A percentile compares a stretch with the other conserved stretches of the same genome.
Conservation (phyloP, 1,284 basidiomycete species). For the Ceratorhiza oryzae-sativae region DNA sequence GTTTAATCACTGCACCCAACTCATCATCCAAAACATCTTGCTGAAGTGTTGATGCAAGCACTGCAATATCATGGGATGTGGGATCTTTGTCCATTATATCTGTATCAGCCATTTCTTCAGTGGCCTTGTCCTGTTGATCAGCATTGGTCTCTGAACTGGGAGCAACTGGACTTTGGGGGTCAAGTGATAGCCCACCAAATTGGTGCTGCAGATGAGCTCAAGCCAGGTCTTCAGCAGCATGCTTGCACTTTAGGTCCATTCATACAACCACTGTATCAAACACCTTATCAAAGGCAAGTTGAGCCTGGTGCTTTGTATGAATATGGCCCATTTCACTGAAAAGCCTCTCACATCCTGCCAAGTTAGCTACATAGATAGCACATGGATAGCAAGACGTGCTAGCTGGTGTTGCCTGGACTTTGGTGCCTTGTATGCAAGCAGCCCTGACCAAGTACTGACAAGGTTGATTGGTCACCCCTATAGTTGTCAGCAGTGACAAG, state of each 20-base stretch:
- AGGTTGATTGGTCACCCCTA: slow-evolving; percentile 4
- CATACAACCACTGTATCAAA: slow-evolving; percentile 44
- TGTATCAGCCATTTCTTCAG: slow-evolving; percentile 1
- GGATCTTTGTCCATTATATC: neutral
- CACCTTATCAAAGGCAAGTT: slow-evolving; percentile 40
- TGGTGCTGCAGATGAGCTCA: slow-evolving; percentile 31
- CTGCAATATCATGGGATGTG: neutral
- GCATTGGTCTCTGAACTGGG: neutral
- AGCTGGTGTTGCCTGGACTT: slow-evolving; percentile 43
- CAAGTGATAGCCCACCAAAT: slow-evolving; percentile 25
- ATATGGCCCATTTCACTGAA: slow-evolving; percentile 46
- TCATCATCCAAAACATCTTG: slow-evolving; percentile 15
- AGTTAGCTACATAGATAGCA: slow-evolving; percentile 46
- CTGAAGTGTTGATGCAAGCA: neutral
- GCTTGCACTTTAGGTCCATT: slow-evolving; percentile 38
- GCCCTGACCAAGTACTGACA: neutral
- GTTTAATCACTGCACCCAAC: no score
- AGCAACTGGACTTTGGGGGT: no score
- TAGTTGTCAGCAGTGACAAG: no score
- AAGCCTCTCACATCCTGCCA: slow-evolving; percentile 44
- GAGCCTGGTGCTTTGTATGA: slow-evolving; percentile 45
- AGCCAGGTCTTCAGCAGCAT: slow-evolving; percentile 30
- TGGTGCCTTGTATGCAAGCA: slow-evolving; percentile 4
- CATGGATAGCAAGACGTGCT: slow-evolving; percentile 44
- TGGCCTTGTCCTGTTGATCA: slow-evolving; percentile 7